phyloP scores from a whole-genome alignment of 768 basidiomycete species.

The Termitomyces sp. region DNA sequence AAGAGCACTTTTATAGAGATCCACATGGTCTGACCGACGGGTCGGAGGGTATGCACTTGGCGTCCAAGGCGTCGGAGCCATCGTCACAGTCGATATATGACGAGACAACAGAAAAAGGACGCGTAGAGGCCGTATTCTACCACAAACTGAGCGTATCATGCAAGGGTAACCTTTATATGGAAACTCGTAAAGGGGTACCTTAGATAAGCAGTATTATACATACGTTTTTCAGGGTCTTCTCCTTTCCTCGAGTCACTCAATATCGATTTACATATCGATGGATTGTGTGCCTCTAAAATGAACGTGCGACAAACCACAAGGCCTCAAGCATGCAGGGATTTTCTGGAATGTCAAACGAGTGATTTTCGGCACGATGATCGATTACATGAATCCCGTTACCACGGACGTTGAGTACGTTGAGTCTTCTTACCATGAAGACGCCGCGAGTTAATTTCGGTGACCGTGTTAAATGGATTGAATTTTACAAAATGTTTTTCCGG shows the following conservation, averaged over 20 bases:
- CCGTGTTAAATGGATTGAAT: not conserved
- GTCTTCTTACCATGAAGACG: not conserved
- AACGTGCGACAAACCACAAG: slow-evolving; percentile 9
- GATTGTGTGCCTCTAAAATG: slow-evolving; percentile 8
- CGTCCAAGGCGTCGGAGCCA: slow-evolving; percentile 45
- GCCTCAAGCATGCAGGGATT: slow-evolving; percentile 1
- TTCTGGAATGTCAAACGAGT: slow-evolving; percentile 4
- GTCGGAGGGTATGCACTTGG: slow-evolving; percentile 59
- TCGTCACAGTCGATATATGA: slow-evolving; percentile 20
- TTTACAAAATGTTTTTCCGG: not conserved
- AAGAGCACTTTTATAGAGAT: slow-evolving; percentile 61
- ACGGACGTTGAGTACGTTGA: not conserved
- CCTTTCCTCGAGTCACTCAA: not conserved
- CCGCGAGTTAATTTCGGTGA: not conserved
- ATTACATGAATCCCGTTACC: not conserved
- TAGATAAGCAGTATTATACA: slow-evolving; percentile 6
- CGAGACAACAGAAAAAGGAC: slow-evolving; percentile 19
- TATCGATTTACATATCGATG: slow-evolving; percentile 11
- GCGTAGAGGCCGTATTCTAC: slow-evolving; percentile 16
- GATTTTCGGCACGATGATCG: not conserved
- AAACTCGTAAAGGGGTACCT: not conserved
- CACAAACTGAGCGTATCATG: slow-evolving; percentile 20
- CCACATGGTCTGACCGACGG: slow-evolving; percentile 61
- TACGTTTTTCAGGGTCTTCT: slow-evolving; percentile 2
- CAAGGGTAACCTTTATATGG: slow-evolving; percentile 15